phyloP scores from a whole-genome alignment of 768 basidiomycete species.

The Mycena rebaudengoi region DNA sequence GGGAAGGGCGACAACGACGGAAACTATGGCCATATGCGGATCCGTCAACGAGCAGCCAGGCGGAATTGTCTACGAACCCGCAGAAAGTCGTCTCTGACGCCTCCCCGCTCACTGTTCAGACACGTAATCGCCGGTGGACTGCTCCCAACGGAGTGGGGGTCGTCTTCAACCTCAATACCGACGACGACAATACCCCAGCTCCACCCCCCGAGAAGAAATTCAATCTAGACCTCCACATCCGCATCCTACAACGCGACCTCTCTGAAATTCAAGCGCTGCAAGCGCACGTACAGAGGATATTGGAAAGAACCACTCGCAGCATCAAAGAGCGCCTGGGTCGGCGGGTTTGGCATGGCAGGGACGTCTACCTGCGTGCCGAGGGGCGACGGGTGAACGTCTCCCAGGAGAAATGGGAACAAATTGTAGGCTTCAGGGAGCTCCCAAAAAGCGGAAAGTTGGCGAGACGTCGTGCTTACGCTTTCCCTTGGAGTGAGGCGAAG shows the following conservation, averaged over 20 bases:
- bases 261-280: slow-evolving; percentile 56
- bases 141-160: slow-evolving; percentile 15
- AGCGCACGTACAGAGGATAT: slow-evolving; percentile 47
- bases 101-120: no score
- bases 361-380: slow-evolving; percentile 57
- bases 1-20: slow-evolving; percentile 33
- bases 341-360: slow-evolving; percentile 71
- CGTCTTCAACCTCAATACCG: slow-evolving; percentile 49
- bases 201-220: slow-evolving; percentile 48
- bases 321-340: slow-evolving; percentile 82
- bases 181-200: slow-evolving; percentile 31
- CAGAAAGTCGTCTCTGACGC: background rate
- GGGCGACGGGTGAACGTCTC: slow-evolving; percentile 43
- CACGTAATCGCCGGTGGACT: slow-evolving; percentile 7
- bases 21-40: slow-evolving; percentile 26
- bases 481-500: no score
- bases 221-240: slow-evolving; percentile 63
- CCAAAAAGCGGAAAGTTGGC: no score
- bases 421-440: slow-evolving; percentile 54
- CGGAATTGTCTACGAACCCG: background rate
- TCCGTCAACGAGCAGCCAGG: slow-evolving; percentile 30
- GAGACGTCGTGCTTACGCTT: no score
- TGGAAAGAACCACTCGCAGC: slow-evolving; percentile 64
- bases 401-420: slow-evolving; percentile 55
- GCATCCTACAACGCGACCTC: slow-evolving; percentile 63